Conservation (phyloP, 2,329 filamentous ascomycete genomes). For the Fusarium nurragi region DNA sequence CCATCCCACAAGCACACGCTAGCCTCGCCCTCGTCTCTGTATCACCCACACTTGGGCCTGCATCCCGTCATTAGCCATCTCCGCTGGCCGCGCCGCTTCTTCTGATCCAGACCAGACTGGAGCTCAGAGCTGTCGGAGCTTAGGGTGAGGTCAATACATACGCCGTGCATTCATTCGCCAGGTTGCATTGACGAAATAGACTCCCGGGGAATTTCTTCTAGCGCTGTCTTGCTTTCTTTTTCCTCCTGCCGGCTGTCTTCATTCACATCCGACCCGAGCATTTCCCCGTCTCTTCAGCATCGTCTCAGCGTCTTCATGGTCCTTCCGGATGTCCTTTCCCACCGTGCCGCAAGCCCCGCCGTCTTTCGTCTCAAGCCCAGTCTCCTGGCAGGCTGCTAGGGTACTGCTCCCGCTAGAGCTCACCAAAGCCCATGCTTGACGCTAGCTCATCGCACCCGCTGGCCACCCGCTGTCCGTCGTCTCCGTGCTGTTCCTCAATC, state of each 20-base stretch:
- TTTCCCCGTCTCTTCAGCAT: background rate
- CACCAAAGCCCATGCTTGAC: background rate
- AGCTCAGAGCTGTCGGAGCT: slow-evolving; percentile 1
- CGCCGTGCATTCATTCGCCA: slow-evolving; percentile 15
- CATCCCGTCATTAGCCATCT: slow-evolving; percentile 32
- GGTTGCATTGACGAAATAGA: slow-evolving; percentile 26
- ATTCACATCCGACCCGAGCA: background rate
- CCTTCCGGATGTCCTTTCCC: background rate
- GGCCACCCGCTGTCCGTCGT: slow-evolving; percentile 26
- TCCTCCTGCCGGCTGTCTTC: background rate
- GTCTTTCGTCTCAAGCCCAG: background rate
- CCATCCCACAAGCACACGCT: slow-evolving; percentile 1
- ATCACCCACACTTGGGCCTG: slow-evolving; percentile 23
- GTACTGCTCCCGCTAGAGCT: slow-evolving; percentile 1
- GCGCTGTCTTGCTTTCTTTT: slow-evolving; percentile 16
- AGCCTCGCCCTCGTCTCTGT: slow-evolving; percentile 29
- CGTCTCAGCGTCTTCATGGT: background rate
- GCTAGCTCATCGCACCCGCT: slow-evolving; percentile 37
- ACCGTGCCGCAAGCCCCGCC: background rate
- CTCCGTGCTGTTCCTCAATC: slow-evolving; percentile 27
- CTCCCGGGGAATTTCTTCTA: slow-evolving; percentile 31
- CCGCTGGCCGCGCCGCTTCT: slow-evolving; percentile 2
- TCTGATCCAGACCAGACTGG: background rate
- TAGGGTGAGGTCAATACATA: background rate
- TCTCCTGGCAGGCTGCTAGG: background rate